Conservation (phyloP, 1,284 basidiomycete genomes). For the Ustilago lituana region DNA sequence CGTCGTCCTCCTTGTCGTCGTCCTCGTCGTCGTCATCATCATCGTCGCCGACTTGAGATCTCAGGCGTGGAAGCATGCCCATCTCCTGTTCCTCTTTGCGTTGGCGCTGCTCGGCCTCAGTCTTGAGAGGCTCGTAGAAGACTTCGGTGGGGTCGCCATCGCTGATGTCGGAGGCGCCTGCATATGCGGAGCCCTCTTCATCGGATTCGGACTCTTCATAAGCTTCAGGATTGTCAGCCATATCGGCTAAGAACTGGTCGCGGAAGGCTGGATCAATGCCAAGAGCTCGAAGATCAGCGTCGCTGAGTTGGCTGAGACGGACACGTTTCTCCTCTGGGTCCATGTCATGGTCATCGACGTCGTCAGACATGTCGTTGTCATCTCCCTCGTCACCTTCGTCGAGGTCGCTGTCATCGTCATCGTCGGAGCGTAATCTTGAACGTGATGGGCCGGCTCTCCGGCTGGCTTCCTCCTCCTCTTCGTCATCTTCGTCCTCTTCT, state of each 20-base stretch:
- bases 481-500: conserved; percentile 55
- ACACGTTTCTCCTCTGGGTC: conserved; percentile 28
- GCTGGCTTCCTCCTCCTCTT: conserved; percentile 49
- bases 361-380: conserved; percentile 44
- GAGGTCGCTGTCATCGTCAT: conserved; percentile 47
- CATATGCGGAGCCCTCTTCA: conserved; percentile 48
- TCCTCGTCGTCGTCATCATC: conserved; percentile 26
- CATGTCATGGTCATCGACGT: conserved; percentile 45
- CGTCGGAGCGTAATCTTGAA: conserved; percentile 9
- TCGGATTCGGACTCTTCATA: conserved; percentile 50
- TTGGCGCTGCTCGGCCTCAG: conserved; percentile 57
- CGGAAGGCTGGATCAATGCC: conserved; percentile 51
- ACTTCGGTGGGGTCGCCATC: conserved; percentile 57
- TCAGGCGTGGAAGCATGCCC: conserved; percentile 39
- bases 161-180: conserved; percentile 63
- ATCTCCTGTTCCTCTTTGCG: conserved; percentile 58
- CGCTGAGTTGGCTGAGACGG: conserved; percentile 45
- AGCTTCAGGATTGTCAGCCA: conserved; percentile 48
- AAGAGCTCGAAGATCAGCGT: conserved; percentile 53
- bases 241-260: conserved; percentile 35
- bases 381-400: conserved; percentile 22
- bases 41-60: conserved; percentile 32
- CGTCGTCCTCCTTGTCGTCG: too few relatives aligned
- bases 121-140: conserved; percentile 60
- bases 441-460: conserved; percentile 18